phyloP scores from a whole-genome alignment of 495 filamentous ascomycete genomes.

The Neurospora sp. region DNA sequence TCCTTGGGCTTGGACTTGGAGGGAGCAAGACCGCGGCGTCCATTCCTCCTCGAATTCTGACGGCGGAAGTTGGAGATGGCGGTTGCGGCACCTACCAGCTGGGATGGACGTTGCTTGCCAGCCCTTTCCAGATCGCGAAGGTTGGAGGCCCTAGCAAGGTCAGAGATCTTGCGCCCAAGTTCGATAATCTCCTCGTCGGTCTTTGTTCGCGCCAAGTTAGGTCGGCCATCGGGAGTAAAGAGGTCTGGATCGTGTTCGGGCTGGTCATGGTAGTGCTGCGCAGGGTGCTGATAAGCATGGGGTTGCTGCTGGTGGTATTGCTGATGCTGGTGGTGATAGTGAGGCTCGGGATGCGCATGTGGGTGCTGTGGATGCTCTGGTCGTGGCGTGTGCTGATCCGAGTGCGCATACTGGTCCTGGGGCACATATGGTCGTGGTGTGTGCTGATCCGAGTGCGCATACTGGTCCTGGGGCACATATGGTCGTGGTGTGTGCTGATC shows the following conservation, averaged over 20 bases:
- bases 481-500: background rate
- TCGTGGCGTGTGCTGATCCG: background rate
- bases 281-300: slow-evolving; percentile 5
- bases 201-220: slow-evolving; percentile 20
- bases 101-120: slow-evolving; percentile 30
- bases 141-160: slow-evolving; percentile 35
- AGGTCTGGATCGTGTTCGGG: slow-evolving; percentile 5
- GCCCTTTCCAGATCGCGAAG: slow-evolving; percentile 27
- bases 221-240: slow-evolving; percentile 20
- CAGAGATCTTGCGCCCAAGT: slow-evolving; percentile 35
- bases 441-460: background rate
- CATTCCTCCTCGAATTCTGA: slow-evolving; percentile 16
- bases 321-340: slow-evolving; percentile 2
- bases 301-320: slow-evolving; percentile 10
- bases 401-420: background rate
- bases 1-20: slow-evolving; percentile 24
- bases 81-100: slow-evolving; percentile 23
- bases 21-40: slow-evolving; percentile 22
- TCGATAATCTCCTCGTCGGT: slow-evolving; percentile 42
- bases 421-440: background rate
- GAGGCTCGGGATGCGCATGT: background rate
- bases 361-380: slow-evolving; percentile 1
- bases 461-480: background rate
- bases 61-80: slow-evolving; percentile 28
- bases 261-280: slow-evolving; percentile 6